Evolutionary conservation across 306 rosid species (phyloP).

Genomic region (Luffa aegyptiaca): DNA sequence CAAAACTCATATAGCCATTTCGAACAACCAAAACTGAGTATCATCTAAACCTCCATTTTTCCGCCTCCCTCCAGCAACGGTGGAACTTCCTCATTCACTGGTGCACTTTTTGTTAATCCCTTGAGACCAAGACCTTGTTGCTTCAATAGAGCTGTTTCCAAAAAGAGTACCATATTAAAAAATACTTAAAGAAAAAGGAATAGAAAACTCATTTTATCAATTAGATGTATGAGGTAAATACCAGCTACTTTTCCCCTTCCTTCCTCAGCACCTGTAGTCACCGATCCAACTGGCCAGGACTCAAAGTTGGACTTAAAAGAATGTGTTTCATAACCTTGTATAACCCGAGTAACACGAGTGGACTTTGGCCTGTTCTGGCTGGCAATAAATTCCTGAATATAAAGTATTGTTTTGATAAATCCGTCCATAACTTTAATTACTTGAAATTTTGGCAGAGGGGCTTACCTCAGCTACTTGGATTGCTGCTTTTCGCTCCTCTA

Average conservation of each 20-base stretch:
- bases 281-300: slow-evolving; percentile 93
- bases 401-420: not conserved
- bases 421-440: slow-evolving; percentile 8
- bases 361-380: slow-evolving; percentile 78
- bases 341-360: slow-evolving; percentile 75
- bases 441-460: slow-evolving; percentile 16
- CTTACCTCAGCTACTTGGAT: slow-evolving; percentile 83
- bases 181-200: slow-evolving; percentile 12
- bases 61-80: slow-evolving; percentile 98
- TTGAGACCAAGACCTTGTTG: slow-evolving; percentile 98
- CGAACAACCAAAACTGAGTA: slow-evolving; percentile 10
- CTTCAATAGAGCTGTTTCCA: slow-evolving; percentile 77
- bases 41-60: slow-evolving; percentile 75
- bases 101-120: slow-evolving; percentile 62
- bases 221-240: slow-evolving; percentile 20
- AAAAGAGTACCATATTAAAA: slow-evolving; percentile 16
- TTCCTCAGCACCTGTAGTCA: slow-evolving; percentile 69
- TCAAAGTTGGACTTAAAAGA: slow-evolving; percentile 89
- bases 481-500: slow-evolving; percentile 90
- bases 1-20: slow-evolving; percentile 1
- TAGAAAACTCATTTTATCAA: slow-evolving; percentile 8
- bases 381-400: slow-evolving; percentile 64
- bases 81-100: slow-evolving; percentile 83
- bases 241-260: slow-evolving; percentile 99
- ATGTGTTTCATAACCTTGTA: slow-evolving; percentile 94